A percentile compares a stretch with the other conserved stretches of the same genome.
phyloP scores from a whole-genome alignment of 2,329 filamentous ascomycete genomes.

The Neoscytalidium dimidiatum region DNA sequence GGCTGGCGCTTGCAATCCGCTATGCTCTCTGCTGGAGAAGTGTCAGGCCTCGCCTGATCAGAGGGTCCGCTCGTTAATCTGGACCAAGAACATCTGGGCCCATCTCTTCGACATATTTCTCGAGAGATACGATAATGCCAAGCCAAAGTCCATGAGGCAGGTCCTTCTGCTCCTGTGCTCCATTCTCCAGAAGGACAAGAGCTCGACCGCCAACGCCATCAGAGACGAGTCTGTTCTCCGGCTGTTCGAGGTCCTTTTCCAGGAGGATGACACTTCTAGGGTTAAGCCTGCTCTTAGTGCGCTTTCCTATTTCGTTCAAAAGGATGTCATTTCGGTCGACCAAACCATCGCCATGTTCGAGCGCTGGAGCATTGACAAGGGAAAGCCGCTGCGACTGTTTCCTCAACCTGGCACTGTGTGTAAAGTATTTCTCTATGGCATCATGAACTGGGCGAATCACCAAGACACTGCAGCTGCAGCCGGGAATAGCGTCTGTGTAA shows the following conservation, averaged over 20 bases:
- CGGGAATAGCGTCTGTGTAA: constrained; percentile 39
- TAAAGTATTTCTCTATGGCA: constrained; percentile 22
- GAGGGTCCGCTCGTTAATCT: constrained; percentile 32
- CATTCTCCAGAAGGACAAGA: constrained; percentile 34
- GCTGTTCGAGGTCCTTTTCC: constrained; percentile 61
- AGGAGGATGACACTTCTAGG: constrained; percentile 62
- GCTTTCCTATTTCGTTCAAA: constrained; percentile 66
- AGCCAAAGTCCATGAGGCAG: constrained; percentile 50
- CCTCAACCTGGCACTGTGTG: neutral
- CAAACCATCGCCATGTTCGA: constrained; percentile 27
- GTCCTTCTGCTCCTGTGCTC: constrained; percentile 44
- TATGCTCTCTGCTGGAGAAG: constrained; percentile 47
- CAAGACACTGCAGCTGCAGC: constrained; percentile 43
- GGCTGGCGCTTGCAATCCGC: constrained; percentile 49
- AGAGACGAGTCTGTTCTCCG: constrained; percentile 33
- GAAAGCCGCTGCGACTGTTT: neutral
- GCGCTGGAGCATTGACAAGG: neutral
- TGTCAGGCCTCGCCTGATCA: constrained; percentile 34
- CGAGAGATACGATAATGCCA: constrained; percentile 43
- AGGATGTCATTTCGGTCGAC: constrained; percentile 53
- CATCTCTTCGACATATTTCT: constrained; percentile 44
- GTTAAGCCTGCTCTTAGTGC: constrained; percentile 71
- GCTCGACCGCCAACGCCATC: neutral
- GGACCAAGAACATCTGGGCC: constrained; percentile 40
- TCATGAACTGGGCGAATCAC: constrained; percentile 41